Evolutionary conservation across 2,329 filamentous ascomycete species (phyloP).

Genomic region (Diaporthe citriasiana): DNA sequence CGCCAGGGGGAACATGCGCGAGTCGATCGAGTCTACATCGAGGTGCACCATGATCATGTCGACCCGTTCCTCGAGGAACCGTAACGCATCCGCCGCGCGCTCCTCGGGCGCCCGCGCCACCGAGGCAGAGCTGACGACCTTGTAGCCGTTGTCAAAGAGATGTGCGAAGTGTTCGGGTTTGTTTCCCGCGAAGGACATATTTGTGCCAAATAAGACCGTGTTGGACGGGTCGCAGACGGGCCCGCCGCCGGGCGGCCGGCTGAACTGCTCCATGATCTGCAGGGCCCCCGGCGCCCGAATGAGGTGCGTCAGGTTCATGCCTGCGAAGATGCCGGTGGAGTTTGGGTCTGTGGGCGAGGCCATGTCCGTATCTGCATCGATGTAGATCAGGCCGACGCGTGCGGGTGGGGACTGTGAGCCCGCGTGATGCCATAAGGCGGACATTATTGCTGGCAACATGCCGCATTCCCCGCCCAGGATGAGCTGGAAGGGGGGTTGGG

Average conservation of each 20-base stretch:
- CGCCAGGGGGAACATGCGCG: conserved; percentile 20
- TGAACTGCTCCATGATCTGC: conserved; percentile 6
- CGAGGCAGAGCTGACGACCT: conserved; percentile 30
- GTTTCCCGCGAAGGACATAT: conserved; percentile 2
- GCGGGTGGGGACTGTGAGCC: background rate
- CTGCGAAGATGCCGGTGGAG: conserved; percentile 8
- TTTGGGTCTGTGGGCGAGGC: background rate
- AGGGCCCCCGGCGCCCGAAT: background rate
- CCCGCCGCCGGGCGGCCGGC: background rate
- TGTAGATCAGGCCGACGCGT: conserved; percentile 15
- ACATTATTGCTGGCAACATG: conserved; percentile 16
- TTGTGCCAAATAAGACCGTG: conserved; percentile 21
- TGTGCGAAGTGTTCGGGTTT: conserved; percentile 17
- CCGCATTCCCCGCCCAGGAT: conserved; percentile 13
- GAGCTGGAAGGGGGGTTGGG: conserved; percentile 9
- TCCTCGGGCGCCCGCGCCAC: conserved; percentile 7
- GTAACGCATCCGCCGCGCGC: conserved; percentile 4
- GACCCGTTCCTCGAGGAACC: conserved; percentile 8
- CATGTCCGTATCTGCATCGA: conserved; percentile 24
- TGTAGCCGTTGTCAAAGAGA: conserved; percentile 18
- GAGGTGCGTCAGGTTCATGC: conserved; percentile 22
- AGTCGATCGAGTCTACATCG: conserved; percentile 18
- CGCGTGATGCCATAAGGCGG: conserved; percentile 13
- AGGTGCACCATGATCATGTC: conserved; percentile 25
- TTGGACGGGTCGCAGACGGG: conserved; percentile 23